Evolutionary conservation across 108 stramenopile genomes (phyloP), one percentile per base, ranked within the genome.

Genomic region (Nitzschia sp.): DNA sequence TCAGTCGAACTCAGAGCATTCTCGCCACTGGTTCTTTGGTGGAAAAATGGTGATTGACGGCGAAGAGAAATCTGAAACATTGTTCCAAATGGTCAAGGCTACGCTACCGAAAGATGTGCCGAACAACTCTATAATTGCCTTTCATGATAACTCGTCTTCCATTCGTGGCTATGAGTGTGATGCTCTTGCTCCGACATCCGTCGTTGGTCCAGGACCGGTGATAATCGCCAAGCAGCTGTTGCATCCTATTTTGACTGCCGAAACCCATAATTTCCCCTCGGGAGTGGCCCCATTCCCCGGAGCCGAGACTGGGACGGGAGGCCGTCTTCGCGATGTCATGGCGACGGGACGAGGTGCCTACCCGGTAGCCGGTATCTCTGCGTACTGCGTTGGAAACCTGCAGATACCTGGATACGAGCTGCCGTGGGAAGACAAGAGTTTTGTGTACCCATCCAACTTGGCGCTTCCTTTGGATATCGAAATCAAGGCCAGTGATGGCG

Each of bases 21-120:
- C 96, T 19, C 91, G 99, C 32, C 99, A 99, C 80, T 99, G 99
- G 99, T 99, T 98, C 89, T 99, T 99, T 78, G 90, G 94, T 23
- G 99, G 98, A 30, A 96, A 96, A 67, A 97, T 98, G 91, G 84
- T 99, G 26, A 96, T 99, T 64, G 97, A 99, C 80, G 97, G 96
- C 8, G 86, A 82, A 56, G 96, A 97, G 83, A 94, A 95, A 78
- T 53, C 79, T 2, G 63, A 96, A 50, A 97, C 97, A 0, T 85
- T 99, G 44, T 98, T 99, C 74, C 79, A 96, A 82, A 93, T 99
- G 94, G 99, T 99, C 79, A 98, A 98, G 83, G 92, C 80, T 17
- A 98, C 99, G 5, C 68, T 98, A 26, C 85, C 89, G 32, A 84
- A 93, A 69, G 90, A 38, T 65, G 62, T 73, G 36, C 77, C 77